These are phyloP conservation scores for Scheffersomyces illinoinensis DNA, from an alignment of 1,139 yeast genomes.

Conservation along the genomic window DNA sequence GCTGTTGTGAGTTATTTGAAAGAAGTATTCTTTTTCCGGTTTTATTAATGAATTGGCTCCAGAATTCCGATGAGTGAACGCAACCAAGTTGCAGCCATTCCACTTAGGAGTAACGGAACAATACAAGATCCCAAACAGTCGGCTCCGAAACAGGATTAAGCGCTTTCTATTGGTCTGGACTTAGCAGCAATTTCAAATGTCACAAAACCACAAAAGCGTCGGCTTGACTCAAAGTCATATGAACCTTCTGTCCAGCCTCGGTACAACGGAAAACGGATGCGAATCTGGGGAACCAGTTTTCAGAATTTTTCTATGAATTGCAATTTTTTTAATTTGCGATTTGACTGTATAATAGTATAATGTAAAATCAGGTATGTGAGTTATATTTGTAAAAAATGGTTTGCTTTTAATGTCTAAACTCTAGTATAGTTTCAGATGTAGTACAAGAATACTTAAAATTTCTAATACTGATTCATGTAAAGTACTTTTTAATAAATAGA, in stretches of 20 bases:
- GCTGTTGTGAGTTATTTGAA: not conserved
- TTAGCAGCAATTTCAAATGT: not conserved
- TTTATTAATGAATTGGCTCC: not conserved
- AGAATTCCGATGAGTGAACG: not conserved
- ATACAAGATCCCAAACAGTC: not conserved
- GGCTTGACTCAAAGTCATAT: not conserved
- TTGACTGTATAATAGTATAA: too few species aligned
- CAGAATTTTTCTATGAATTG: not conserved
- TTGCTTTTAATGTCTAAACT: too few species aligned
- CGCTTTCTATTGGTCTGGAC: not conserved
- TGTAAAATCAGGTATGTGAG: too few species aligned
- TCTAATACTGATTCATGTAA: not conserved
- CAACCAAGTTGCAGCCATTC: not conserved
- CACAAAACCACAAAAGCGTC: not conserved
- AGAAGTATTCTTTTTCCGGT: not conserved
- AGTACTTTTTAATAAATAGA: not conserved
- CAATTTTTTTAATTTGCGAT: not conserved
- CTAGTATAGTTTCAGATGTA: too few species aligned
- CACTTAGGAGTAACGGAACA: not conserved
- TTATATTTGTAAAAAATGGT: too few species aligned
- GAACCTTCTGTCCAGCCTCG: not conserved
- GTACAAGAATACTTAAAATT: too few species aligned
- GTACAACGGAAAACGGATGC: not conserved
- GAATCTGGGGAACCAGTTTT: not conserved
- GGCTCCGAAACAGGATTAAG: not conserved